phyloP scores from a whole-genome alignment of 176 grass and related monocot species.

The Thalia dealbata region DNA sequence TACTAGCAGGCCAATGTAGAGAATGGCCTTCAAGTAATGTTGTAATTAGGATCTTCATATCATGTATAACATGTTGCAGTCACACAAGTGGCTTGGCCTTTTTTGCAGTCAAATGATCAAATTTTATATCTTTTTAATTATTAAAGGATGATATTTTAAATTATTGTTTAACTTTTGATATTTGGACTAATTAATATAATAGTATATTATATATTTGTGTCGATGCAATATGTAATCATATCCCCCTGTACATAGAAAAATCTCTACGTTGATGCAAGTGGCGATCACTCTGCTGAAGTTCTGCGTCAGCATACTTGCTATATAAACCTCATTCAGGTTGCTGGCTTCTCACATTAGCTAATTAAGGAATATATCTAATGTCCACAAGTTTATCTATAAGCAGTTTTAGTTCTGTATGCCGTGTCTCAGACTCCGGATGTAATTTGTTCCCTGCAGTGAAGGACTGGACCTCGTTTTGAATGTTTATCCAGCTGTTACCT shows the following conservation, averaged over 20 bases:
- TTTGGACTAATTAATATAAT: too few relatives aligned
- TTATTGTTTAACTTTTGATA: too few relatives aligned
- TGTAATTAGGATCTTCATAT: too few relatives aligned
- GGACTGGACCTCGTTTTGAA: conserved; percentile 10
- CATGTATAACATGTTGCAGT: too few relatives aligned
- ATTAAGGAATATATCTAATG: neutral
- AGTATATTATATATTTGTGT: too few relatives aligned
- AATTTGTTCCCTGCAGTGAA: conserved; percentile 18
- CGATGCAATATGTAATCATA: too few relatives aligned
- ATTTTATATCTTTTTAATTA: too few relatives aligned
- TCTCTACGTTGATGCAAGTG: neutral
- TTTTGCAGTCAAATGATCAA: too few relatives aligned
- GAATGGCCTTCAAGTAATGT: too few relatives aligned
- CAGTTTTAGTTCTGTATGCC: neutral
- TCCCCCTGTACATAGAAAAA: neutral
- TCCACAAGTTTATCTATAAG: neutral
- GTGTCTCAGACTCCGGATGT: neutral
- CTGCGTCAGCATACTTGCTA: neutral
- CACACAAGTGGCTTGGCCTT: too few relatives aligned
- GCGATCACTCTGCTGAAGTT: neutral
- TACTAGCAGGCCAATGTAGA: too few relatives aligned
- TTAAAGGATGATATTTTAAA: too few relatives aligned
- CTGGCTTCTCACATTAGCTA: neutral
- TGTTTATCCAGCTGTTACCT: conserved; percentile 21
- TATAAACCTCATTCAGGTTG: neutral